Evolutionary conservation across 805 yeast genomes (phyloP), one percentile per base, ranked within the genome.

Genomic region (Teunomyces tritomae): DNA sequence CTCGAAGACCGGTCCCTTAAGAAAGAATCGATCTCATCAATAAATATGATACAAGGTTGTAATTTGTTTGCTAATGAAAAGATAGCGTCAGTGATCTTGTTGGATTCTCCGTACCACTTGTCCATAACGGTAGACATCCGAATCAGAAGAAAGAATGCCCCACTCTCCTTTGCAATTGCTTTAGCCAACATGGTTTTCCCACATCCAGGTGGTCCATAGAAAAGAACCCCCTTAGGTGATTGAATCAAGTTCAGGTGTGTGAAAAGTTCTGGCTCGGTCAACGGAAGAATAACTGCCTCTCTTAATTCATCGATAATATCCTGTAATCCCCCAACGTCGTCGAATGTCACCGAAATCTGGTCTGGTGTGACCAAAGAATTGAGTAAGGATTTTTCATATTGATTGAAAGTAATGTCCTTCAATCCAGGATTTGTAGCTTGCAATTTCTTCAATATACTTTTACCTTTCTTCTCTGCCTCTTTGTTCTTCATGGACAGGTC

Each of bases 141-240:
- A 44, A 92, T 86, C 57, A 91, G 89, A 43, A 92, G 79, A 68
- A 92, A 92, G 57, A 85, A 89, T 0, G 98, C 98, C 0, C 89
- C 89, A 55, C 95, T 84, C 64, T 91, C 97, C 47, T 82, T 79
- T 1, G 98, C 98, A 33, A 92, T 77, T 0, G 97, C 97, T 66
- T 91, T 92, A 8, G 97, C 98, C 57, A 92, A 73, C 97, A 92
- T 89, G 3, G 98, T 92, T 68, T 92, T 92, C 47, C 98, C 98
- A 65, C 97, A 92, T 0, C 98, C 98, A 0, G 98, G 98, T 3
- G 98, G 97, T 0, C 98, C 98, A 61, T 89, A 84, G 43, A 91
- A 75, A 30, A 92, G 70, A 2, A 92, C 97, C 35, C 99, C 99
- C 60, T 89, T 90, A 1, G 99, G 99, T 1, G 96, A 92, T 59